A percentile compares a stretch with the other conserved stretches of the same genome.
phyloP scores from a whole-genome alignment of 192 early-diverging fungal genomes.

The Chytriomyces hyalinus region DNA sequence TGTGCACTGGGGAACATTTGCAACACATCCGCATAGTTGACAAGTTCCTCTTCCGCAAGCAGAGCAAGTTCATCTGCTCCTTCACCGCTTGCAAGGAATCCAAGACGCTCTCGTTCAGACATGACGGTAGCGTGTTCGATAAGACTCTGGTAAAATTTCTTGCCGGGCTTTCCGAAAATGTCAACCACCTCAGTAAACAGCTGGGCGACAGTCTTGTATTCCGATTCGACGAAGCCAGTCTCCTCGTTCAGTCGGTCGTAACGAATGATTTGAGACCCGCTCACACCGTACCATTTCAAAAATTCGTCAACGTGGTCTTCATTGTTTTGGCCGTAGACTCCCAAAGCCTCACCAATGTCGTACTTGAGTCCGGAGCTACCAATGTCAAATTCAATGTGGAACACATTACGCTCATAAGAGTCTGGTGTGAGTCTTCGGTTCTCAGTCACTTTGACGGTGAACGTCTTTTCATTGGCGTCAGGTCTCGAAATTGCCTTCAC shows the following conservation, averaged over 20 bases:
- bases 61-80: slow-evolving; percentile 79
- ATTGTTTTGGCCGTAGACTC: slow-evolving; percentile 92
- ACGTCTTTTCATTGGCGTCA: slow-evolving; percentile 64
- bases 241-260: slow-evolving; percentile 61
- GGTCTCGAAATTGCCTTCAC: slow-evolving; percentile 59
- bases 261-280: slow-evolving; percentile 68
- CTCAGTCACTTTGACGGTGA: slow-evolving; percentile 68
- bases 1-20: slow-evolving; percentile 83
- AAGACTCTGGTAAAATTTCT: slow-evolving; percentile 89
- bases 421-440: slow-evolving; percentile 85
- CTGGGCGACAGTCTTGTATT: slow-evolving; percentile 78
- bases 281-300: slow-evolving; percentile 73
- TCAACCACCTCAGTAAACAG: slow-evolving; percentile 84
- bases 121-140: slow-evolving; percentile 73
- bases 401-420: slow-evolving; percentile 92
- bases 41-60: slow-evolving; percentile 78
- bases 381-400: slow-evolving; percentile 96
- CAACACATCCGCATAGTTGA: slow-evolving; percentile 86
- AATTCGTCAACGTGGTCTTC: slow-evolving; percentile 71
- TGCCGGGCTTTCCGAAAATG: slow-evolving; percentile 92
- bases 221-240: slow-evolving; percentile 47
- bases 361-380: slow-evolving; percentile 78
- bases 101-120: slow-evolving; percentile 58
- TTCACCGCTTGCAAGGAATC: slow-evolving; percentile 57
- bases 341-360: slow-evolving; percentile 92